phyloP scores from a whole-genome alignment of 768 basidiomycete species.

The Suillus subluteus region DNA sequence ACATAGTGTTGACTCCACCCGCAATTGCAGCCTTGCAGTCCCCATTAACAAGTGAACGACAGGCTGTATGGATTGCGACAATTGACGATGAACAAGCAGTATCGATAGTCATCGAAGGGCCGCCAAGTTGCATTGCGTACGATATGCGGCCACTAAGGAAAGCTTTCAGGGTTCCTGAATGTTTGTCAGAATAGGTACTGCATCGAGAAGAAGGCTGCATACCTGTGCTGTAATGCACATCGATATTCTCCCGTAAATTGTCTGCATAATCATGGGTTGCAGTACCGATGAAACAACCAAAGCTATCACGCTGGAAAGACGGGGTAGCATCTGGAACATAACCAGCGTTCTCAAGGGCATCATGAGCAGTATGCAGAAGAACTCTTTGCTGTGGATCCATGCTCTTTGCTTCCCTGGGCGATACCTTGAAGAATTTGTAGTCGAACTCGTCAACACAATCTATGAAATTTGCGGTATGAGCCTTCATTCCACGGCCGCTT shows the following conservation, averaged over 20 bases:
- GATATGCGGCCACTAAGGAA: slow-evolving; percentile 76
- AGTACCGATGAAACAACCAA: slow-evolving; percentile 71
- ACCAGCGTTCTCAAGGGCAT: slow-evolving; percentile 72
- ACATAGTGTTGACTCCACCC: slow-evolving; percentile 74
- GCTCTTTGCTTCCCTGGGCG: slow-evolving; percentile 71
- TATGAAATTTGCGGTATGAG: slow-evolving; percentile 67
- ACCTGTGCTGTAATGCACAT: slow-evolving; percentile 76
- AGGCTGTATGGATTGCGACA: slow-evolving; percentile 70
- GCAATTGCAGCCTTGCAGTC: slow-evolving; percentile 74
- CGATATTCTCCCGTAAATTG: slow-evolving; percentile 63
- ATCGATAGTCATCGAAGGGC: slow-evolving; percentile 73
- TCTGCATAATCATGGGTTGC: slow-evolving; percentile 73
- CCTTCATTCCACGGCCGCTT: slow-evolving; percentile 49
- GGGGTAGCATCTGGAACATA: slow-evolving; percentile 64
- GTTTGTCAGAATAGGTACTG: background rate
- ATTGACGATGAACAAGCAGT: slow-evolving; percentile 77
- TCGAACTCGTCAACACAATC: slow-evolving; percentile 62
- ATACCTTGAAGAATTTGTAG: slow-evolving; percentile 71
- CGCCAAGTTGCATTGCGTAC: slow-evolving; percentile 66
- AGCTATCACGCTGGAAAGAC: slow-evolving; percentile 52
- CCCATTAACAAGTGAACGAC: slow-evolving; percentile 59
- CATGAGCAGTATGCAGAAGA: slow-evolving; percentile 65
- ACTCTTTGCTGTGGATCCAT: slow-evolving; percentile 82
- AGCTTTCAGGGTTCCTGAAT: slow-evolving; percentile 65
- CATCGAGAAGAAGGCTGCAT: slow-evolving; percentile 10